Conservation (phyloP, 176 grass and related monocot genomes). For the Poa annua region DNA sequence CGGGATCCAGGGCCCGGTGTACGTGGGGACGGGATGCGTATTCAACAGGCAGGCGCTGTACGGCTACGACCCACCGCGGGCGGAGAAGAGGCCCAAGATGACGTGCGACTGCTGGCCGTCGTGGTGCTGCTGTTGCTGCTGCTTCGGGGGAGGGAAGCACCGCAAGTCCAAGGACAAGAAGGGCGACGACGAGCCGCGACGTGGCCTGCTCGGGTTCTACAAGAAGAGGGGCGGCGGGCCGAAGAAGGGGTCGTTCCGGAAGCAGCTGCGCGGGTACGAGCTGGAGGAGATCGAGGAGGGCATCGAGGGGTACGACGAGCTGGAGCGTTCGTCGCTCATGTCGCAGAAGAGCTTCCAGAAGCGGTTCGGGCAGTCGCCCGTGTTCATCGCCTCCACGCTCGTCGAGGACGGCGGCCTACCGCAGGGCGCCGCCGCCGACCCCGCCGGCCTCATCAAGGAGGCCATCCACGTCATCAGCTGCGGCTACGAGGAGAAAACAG, state of each 20-base stretch:
- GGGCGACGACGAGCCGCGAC: constrained; percentile 49
- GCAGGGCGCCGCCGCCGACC: constrained; percentile 58
- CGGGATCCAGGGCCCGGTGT: constrained; percentile 90
- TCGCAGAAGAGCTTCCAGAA: constrained; percentile 99
- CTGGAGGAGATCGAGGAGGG: constrained; percentile 99
- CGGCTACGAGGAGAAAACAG: constrained; percentile 94
- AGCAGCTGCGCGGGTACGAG: constrained; percentile 78
- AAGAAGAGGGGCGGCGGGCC: constrained; percentile 60
- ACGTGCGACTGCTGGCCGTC: constrained; percentile 98
- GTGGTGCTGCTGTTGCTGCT: constrained; percentile 93
- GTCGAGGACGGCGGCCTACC: constrained; percentile 89
- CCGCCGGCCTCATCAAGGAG: constrained; percentile 74
- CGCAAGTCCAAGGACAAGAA: constrained; percentile 62
- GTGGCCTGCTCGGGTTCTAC: constrained; percentile 64
- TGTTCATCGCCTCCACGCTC: constrained; percentile 94
- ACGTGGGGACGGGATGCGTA: constrained; percentile 81
- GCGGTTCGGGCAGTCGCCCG: constrained; percentile 89
- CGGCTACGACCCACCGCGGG: constrained; percentile 83
- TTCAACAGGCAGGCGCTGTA: constrained; percentile 95
- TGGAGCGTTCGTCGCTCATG: constrained; percentile 91
- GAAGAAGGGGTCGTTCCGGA: constrained; percentile 67
- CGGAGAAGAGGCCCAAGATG: constrained; percentile 89
- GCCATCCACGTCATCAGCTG: constrained; percentile 98
- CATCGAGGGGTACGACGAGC: constrained; percentile 86
- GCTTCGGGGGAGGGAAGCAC: constrained; percentile 57